phyloP scores from a whole-genome alignment of 2,329 filamentous ascomycete species.

The Helotiales sp. region DNA sequence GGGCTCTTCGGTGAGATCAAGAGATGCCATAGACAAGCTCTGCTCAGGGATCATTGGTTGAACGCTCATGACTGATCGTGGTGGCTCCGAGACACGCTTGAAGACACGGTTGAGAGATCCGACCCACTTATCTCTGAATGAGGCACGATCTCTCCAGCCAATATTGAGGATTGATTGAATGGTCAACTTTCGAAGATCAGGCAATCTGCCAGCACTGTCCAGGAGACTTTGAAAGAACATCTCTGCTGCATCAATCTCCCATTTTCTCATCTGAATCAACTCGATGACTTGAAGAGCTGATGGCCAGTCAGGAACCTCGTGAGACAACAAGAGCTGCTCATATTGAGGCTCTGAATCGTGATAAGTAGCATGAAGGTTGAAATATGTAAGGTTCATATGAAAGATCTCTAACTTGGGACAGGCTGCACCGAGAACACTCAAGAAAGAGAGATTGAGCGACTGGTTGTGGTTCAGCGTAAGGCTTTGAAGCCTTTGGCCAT shows the following conservation, averaged over 20 bases:
- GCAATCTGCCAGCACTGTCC: slow-evolving; percentile 65
- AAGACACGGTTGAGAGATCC: slow-evolving; percentile 69
- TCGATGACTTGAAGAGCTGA: slow-evolving; percentile 68
- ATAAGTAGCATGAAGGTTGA: slow-evolving; percentile 65
- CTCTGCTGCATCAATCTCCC: slow-evolving; percentile 67
- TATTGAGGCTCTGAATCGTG: slow-evolving; percentile 76
- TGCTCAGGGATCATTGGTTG: background rate
- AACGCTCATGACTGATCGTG: slow-evolving; percentile 7
- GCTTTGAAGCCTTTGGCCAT: slow-evolving; percentile 66
- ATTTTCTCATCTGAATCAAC: slow-evolving; percentile 75
- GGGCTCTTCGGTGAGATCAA: background rate
- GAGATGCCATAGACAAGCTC: background rate
- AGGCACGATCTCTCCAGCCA: slow-evolving; percentile 78
- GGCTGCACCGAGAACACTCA: slow-evolving; percentile 61
- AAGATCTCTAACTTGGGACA: slow-evolving; percentile 73
- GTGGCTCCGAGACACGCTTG: slow-evolving; percentile 46
- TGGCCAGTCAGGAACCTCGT: slow-evolving; percentile 78
- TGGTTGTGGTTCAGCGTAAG: slow-evolving; percentile 78
- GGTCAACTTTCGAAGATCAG: slow-evolving; percentile 65
- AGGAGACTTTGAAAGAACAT: slow-evolving; percentile 79
- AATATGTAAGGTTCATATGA: slow-evolving; percentile 77
- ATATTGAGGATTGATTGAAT: slow-evolving; percentile 76
- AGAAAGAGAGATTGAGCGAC: slow-evolving; percentile 73
- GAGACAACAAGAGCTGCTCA: slow-evolving; percentile 60
- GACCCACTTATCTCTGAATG: slow-evolving; percentile 78